Base-by-base conservation (phyloP, 148 eudicot species). In the Amaranthus hypochondriacus region DNA sequence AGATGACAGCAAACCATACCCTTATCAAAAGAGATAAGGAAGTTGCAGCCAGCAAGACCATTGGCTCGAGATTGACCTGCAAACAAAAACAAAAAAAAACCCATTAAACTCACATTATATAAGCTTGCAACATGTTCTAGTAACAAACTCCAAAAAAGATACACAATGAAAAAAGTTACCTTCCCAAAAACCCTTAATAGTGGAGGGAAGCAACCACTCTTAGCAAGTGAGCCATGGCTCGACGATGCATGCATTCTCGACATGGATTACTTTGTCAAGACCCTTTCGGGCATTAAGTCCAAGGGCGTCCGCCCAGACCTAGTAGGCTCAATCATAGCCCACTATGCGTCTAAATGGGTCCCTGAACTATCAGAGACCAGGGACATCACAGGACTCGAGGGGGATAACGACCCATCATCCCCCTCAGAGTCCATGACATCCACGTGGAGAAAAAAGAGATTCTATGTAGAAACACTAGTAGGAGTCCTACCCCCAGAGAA, bases 291-390 rank as follows among this genome's bases (percentile, higher is more conserved):
- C 50, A 85, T 93, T 18, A 87, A 83, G 52, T 81, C 84, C 58
- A 91, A 88, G 56, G 97, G 90, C 9, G 90, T 88, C 5, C 81
- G 87, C 0, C 92, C 98, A 1, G 92, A 91, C 77, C 83, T 91
- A 0, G 77, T 93, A 5, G 95, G 97, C 69, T 91, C 98, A 56
- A 83, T 91, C 60, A 93, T 91, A 52, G 86, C 89, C 48, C 91
- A 93, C 69, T 88, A 91, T 55, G 94, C 98, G 10, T 76, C 89
- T 13, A 91, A 84, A 63, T 89, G 87, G 88, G 94, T 93, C 48
- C 92, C 98, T 3, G 98, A 91, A 60, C 85, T 89, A 15, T 82
- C 96, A 10, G 82, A 79, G 62, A 62, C 46, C 11, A 62, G 57
- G 55, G 75, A 62, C 15, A 15, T 12, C 56, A 21, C 18, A 0